These are phyloP conservation scores for Shiraia bambusicola DNA, from an alignment of 2,329 filamentous ascomycete species.

Conservation along the genomic window DNA sequence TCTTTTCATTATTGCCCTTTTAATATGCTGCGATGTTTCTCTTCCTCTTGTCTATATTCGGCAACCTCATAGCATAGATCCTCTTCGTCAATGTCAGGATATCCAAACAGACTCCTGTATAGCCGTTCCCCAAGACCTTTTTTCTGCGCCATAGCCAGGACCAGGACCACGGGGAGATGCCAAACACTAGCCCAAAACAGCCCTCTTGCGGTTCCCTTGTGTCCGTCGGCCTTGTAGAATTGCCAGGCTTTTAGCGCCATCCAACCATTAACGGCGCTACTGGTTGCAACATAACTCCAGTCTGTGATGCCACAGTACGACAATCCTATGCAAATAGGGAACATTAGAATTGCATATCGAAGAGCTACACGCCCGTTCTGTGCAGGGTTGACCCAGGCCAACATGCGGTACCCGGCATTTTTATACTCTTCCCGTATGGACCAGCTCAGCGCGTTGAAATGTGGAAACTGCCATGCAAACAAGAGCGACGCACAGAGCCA, in stretches of 20 bases:
- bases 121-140: conserved; percentile 61
- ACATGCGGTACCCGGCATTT: conserved; percentile 66
- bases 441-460: conserved; percentile 95
- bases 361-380: conserved; percentile 85
- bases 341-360: conserved; percentile 80
- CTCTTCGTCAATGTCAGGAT: conserved; percentile 32
- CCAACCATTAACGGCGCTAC: conserved; percentile 82
- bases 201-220: conserved; percentile 75
- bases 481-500: conserved; percentile 85
- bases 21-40: conserved; percentile 9
- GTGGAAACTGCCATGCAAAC: conserved; percentile 96
- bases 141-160: conserved; percentile 88
- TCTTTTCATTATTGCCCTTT: conserved; percentile 7
- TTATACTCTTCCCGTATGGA: conserved; percentile 88
- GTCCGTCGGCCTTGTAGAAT: conserved; percentile 79
- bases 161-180: conserved; percentile 88
- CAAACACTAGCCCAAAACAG: conserved; percentile 98
- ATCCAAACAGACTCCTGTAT: conserved; percentile 36
- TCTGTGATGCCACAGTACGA: conserved; percentile 82
- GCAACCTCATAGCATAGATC: conserved; percentile 38
- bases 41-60: conserved; percentile 27
- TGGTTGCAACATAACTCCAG: conserved; percentile 79
- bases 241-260: conserved; percentile 74
- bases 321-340: conserved; percentile 80
- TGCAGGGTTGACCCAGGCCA: conserved; percentile 83